Evolutionary conservation across 805 yeast genomes (phyloP), one percentile per base, ranked within the genome.

Genomic region (Saccharomycopsis sp.): DNA sequence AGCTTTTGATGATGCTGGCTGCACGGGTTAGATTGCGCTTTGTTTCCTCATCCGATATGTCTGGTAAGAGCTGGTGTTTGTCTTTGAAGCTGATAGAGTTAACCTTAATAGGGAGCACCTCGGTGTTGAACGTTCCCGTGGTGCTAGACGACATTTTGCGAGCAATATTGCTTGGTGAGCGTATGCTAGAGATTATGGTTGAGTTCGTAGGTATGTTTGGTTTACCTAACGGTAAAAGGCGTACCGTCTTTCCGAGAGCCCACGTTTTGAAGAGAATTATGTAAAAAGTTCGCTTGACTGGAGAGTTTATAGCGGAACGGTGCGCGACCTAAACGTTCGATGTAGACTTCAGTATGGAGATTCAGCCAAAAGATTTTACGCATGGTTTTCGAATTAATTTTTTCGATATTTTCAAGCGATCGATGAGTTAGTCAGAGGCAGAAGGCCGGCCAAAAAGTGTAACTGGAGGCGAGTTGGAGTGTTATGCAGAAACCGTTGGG

Each of bases 21-120:
- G 92, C 92, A 7, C 65, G 63, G 3, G 66, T 54, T 2, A 86
- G 68, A 62, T 75, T 76, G 2, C 64, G 57, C 56, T 70, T 67
- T 0, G 89, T 80, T 40, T 67, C 68, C 9, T 66, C 54, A 63
- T 81, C 84, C 2, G 69, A 61, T 5, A 81, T 71, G 0, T 54
- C 63, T 1, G 79, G 80, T 15, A 67, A 47, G 2, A 41, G 34
- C 16, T 46, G 53, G n/a, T 58, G 40, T 5, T n/a, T 58, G n/a
- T 50, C 44, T n/a, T n/a, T 34, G 44, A 58, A 60, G 3, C 21
- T n/a, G 7, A 60, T 60, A 15, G 59, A 55, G 7, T 14, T 12
- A 21, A 55, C 59, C 8, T 58, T 47, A 16, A 60, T 58, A 1
- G 34, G 54, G 18, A 51, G 51, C 54, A 53, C 56, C n/a, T 40